phyloP scores from a whole-genome alignment of 331 rosid species.

The Malus hybrid region DNA sequence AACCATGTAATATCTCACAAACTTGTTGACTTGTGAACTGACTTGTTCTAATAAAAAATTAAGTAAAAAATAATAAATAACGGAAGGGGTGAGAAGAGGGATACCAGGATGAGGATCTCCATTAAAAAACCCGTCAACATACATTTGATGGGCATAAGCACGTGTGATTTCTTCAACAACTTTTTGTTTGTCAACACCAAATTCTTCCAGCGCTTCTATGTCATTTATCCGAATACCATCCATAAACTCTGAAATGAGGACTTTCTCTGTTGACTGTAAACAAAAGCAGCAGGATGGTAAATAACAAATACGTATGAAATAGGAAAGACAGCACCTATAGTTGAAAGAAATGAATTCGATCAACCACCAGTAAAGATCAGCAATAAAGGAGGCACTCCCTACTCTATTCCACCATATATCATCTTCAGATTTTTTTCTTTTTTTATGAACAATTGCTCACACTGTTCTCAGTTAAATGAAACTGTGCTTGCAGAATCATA shows the following conservation, averaged over 20 bases:
- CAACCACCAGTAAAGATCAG: not conserved
- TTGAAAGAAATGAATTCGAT: not conserved
- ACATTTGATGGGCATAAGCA: slow-evolving; percentile 94
- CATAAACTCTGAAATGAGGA: slow-evolving; percentile 88
- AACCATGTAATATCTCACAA: slow-evolving; percentile 6
- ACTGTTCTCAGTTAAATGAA: not conserved
- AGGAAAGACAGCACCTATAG: not conserved
- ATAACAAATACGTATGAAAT: not conserved
- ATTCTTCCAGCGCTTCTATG: slow-evolving; percentile 59
- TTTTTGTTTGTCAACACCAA: slow-evolving; percentile 73
- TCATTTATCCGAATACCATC: slow-evolving; percentile 96
- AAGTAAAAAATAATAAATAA: not conserved
- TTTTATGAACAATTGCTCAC: not conserved
- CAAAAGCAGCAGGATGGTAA: slow-evolving; percentile 23
- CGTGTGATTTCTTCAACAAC: slow-evolving; percentile 91
- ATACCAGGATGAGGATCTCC: slow-evolving; percentile 99
- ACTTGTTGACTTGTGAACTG: not conserved
- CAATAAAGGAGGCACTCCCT: not conserved
- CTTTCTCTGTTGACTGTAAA: slow-evolving; percentile 77
- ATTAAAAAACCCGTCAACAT: slow-evolving; percentile 91
- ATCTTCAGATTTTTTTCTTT: not conserved
- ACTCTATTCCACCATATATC: not conserved
- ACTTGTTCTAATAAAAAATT: not conserved
- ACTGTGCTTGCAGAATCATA: not conserved
- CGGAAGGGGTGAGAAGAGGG: not conserved